A percentile compares a stretch with the other conserved stretches of the same genome.
Evolutionary conservation across 495 filamentous ascomycete species (phyloP).

Genomic region (Podospora comata): DNA sequence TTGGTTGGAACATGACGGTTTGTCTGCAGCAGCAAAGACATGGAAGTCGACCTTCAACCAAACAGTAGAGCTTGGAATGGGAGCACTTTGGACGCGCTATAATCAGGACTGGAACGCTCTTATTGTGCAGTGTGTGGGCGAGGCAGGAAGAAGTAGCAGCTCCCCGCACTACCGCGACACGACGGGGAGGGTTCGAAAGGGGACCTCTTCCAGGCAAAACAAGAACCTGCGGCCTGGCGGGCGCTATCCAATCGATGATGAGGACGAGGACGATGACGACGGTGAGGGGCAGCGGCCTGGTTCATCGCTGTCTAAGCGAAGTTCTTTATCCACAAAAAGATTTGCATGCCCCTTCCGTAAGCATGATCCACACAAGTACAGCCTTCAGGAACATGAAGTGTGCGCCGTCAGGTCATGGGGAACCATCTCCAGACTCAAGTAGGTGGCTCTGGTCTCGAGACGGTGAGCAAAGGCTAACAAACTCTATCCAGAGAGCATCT

Average conservation of each 20-base stretch:
- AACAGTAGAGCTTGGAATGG: conserved; percentile 20
- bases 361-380: conserved; percentile 28
- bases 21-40: background rate
- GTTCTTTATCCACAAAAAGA: conserved; percentile 12
- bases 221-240: conserved; percentile 14
- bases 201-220: conserved; percentile 1
- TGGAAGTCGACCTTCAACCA: conserved; percentile 23
- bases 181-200: conserved; percentile 15
- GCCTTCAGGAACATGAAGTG: conserved; percentile 26
- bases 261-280: conserved; percentile 30
- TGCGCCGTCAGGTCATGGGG: conserved; percentile 29
- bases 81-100: conserved; percentile 24
- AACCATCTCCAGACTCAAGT: conserved; percentile 32
- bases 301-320: conserved; percentile 22
- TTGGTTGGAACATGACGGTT: conserved; percentile 17
- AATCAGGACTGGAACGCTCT: conserved; percentile 28
- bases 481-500: conserved; percentile 30
- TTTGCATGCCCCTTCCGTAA: conserved; percentile 34
- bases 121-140: conserved; percentile 20
- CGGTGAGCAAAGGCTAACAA: conserved; percentile 10
- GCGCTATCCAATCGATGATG: conserved; percentile 10
- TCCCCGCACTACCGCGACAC: conserved; percentile 14
- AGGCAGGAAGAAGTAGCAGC: conserved; percentile 4
- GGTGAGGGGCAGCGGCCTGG: conserved; percentile 17
- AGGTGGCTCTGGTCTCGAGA: background rate